Percentiles rank a stretch among this genome's conserved stretches.
These are phyloP conservation scores for Naganishia cerealis DNA, from an alignment of 1,284 basidiomycete genomes.

Conservation along the genomic window DNA sequence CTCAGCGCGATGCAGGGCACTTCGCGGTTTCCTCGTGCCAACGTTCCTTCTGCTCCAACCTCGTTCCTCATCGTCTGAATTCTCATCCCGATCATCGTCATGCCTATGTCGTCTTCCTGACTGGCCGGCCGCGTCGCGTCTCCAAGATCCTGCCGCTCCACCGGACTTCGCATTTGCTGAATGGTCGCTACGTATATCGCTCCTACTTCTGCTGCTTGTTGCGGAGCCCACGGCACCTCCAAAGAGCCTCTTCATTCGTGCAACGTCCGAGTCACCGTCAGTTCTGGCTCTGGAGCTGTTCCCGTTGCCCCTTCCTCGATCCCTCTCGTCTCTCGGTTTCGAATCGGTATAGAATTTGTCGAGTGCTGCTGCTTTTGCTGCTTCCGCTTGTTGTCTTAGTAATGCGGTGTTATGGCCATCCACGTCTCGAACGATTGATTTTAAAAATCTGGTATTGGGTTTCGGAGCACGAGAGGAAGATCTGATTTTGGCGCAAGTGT, in stretches of 20 bases:
- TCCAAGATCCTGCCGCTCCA: conserved; percentile 18
- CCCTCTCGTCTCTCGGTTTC: background rate
- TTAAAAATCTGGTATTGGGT: conserved; percentile 87
- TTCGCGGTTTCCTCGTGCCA: conserved; percentile 29
- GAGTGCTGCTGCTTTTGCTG: conserved; percentile 68
- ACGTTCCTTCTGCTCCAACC: conserved; percentile 31
- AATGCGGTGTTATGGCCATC: conserved; percentile 88
- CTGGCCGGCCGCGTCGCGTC: conserved; percentile 3
- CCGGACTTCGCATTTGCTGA: background rate
- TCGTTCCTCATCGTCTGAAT: conserved; percentile 31
- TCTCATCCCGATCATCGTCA: conserved; percentile 6
- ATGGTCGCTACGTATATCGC: too few relatives aligned
- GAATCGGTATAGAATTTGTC: conserved; percentile 32
- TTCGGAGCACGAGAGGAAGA: conserved; percentile 56
- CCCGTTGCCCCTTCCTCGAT: conserved; percentile 6
- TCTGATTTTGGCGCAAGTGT: conserved; percentile 9
- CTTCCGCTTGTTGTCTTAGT: conserved; percentile 70
- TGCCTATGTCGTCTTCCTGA: conserved; percentile 4
- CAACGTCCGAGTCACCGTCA: conserved; percentile 27
- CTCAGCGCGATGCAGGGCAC: conserved; percentile 50
- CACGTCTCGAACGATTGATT: conserved; percentile 81
- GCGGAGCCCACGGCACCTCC: conserved; percentile 45
- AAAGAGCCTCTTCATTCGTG: conserved; percentile 42
- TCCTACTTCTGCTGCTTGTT: conserved; percentile 20
- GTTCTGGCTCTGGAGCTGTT: conserved; percentile 19